Evolutionary conservation across 2,329 filamentous ascomycete genomes (phyloP).

Genomic region (Fusarium coicis): DNA sequence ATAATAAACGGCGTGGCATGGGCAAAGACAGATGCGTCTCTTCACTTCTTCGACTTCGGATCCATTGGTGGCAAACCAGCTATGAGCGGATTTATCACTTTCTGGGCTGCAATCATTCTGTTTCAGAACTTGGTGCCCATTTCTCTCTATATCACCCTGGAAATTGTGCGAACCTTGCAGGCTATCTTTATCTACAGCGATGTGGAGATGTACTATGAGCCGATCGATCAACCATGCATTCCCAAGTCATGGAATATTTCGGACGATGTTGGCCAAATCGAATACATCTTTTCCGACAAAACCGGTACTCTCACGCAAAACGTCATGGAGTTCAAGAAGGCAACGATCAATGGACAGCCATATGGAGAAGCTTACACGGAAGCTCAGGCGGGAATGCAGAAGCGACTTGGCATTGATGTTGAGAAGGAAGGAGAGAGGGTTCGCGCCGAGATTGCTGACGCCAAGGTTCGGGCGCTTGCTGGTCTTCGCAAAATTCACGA

Average conservation of each 20-base stretch:
- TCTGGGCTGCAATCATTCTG: conserved; percentile 93
- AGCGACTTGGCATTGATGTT: conserved; percentile 86
- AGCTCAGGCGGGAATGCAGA: conserved; percentile 95
- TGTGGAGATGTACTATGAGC: conserved; percentile 95
- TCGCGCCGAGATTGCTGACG: conserved; percentile 80
- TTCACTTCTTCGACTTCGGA: conserved; percentile 85
- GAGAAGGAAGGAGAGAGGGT: conserved; percentile 81
- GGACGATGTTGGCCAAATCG: conserved; percentile 96
- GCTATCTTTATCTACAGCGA: conserved; percentile 99
- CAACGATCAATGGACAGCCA: conserved; percentile 92
- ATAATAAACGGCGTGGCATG: conserved; percentile 88
- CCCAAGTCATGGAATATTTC: conserved; percentile 99
- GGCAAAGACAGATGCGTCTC: conserved; percentile 78
- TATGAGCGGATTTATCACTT: conserved; percentile 93
- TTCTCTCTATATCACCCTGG: conserved; percentile 95
- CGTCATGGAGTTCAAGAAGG: conserved; percentile 99
- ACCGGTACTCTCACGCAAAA: conserved; percentile 97
- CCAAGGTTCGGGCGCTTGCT: conserved; percentile 77
- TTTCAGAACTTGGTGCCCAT: conserved; percentile 99
- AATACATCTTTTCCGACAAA: conserved; percentile 99
- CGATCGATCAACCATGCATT: conserved; percentile 92
- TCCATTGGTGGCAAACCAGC: conserved; percentile 79
- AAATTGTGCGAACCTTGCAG: conserved; percentile 93
- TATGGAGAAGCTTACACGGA: conserved; percentile 99
- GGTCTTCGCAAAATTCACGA: conserved; percentile 81